Evolutionary conservation across 148 eudicot genomes (phyloP), one percentile per base, ranked within the genome.

Genomic region (Nepenthes mirabilis): DNA sequence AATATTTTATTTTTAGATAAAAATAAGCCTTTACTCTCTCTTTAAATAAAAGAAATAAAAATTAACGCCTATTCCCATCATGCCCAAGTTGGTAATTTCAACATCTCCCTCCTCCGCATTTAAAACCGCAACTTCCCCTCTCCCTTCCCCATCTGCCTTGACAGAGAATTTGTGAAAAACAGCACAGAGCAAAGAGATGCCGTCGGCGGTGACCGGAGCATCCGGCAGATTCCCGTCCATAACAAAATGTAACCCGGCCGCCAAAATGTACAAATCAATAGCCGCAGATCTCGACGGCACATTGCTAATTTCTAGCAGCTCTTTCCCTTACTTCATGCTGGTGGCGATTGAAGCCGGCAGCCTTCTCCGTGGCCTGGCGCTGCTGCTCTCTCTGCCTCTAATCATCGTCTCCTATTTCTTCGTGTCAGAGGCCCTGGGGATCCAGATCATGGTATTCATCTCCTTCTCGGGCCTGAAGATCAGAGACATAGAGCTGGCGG

Each of bases 281-380:
- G 99, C 99, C 35, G 99, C 99, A 3, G 99, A 93, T 60, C 81
- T 93, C 52, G 99, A 93, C 65, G 99, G 99, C 1, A 93, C 99
- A 0, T 80, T 93, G n/a, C 71, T 93, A 33, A 77, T 75, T 34
- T 68, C 78, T 33, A 55, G 79, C 9, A 79, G 84, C 33, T 87
- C 99, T 14, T 88, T 93, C 73, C 99, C 99, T 1, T 93, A 93
- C 82, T 93, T 82, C 79, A 80, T 93, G 85, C 79, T 93, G 11
- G 75, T 93, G 5, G 91, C 99, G 5, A 76, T 93, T 12, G 99
- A 93, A 37, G 99, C 99, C 54, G 99, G 99, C 0, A 84, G 95
- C 65, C 61, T 86, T 52, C 56, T 93, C 53, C 83, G 99, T 0
- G 99, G 99, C 34, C 75, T 93, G 0, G 34, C 72, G 2, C 79